Percentiles rank a stretch among this genome's conserved stretches.
Evolutionary conservation across 164 flowering plant species (phyloP).

Genomic region (Magnolia sinica): DNA sequence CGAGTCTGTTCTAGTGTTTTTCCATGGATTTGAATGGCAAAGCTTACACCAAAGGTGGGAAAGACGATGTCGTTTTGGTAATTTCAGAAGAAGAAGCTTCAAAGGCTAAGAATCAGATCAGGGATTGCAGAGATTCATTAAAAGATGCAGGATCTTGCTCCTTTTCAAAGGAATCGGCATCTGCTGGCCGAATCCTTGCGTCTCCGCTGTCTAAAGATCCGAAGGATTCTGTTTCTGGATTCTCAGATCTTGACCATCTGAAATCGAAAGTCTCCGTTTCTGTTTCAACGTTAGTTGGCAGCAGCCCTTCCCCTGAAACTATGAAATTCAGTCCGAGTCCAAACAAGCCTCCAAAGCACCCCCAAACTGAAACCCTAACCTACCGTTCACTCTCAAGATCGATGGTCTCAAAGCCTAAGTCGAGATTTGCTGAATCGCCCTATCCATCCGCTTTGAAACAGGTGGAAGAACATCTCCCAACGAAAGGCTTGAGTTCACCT

Average conservation of each 20-base stretch:
- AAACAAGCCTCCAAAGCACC: conserved; percentile 35
- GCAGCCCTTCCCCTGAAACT: conserved; percentile 30
- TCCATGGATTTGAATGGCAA: conserved; percentile 19
- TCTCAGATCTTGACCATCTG: conserved; percentile 1
- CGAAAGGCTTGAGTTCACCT: conserved; percentile 14
- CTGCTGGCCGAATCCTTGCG: neutral
- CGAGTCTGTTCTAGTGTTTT: neutral
- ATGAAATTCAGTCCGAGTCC: conserved; percentile 22
- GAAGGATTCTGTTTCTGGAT: neutral
- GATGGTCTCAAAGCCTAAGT: conserved; percentile 34
- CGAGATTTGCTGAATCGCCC: conserved; percentile 41
- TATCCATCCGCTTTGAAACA: conserved; percentile 13
- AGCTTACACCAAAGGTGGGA: neutral
- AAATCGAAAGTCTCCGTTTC: conserved; percentile 14
- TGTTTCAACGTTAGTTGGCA: conserved; percentile 12
- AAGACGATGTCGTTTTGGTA: conserved; percentile 28
- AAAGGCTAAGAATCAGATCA: neutral
- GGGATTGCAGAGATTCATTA: neutral
- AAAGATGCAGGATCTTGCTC: conserved; percentile 5
- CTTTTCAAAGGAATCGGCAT: conserved; percentile 14
- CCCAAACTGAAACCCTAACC: conserved; percentile 12
- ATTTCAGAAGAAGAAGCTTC: conserved; percentile 26
- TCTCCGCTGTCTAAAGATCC: neutral
- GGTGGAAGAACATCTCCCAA: conserved; percentile 7
- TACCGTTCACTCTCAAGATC: conserved; percentile 29